A percentile compares a stretch with the other conserved stretches of the same genome.
phyloP scores from a whole-genome alignment of 306 rosid species.

The Ammopiptanthus mongolicus region DNA sequence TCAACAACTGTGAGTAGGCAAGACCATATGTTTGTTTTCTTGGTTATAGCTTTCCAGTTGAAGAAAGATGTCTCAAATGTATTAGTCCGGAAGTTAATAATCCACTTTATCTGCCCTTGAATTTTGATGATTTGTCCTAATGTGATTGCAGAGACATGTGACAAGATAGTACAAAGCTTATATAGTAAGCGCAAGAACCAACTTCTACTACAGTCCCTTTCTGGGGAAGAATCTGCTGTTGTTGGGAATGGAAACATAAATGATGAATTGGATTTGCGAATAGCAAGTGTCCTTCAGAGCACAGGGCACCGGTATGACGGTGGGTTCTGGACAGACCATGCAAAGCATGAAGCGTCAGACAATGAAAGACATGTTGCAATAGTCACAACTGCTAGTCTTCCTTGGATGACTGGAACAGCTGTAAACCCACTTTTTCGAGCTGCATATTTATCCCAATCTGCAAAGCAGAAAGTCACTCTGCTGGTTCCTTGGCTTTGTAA shows the following conservation, averaged over 20 bases:
- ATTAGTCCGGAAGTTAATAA: neutral
- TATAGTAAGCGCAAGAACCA: conserved; percentile 79
- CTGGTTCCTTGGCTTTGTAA: conserved; percentile 95
- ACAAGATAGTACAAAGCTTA: conserved; percentile 85
- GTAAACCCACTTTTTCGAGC: conserved; percentile 97
- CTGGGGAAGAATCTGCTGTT: conserved; percentile 61
- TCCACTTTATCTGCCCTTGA: neutral
- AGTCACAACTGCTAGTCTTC: conserved; percentile 98
- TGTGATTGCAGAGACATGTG: conserved; percentile 70
- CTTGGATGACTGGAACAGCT: conserved; percentile 99
- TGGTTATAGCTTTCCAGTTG: neutral
- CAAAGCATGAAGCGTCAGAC: conserved; percentile 50
- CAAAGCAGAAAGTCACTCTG: conserved; percentile 75
- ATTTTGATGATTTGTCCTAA: conserved; percentile 21
- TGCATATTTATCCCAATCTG: conserved; percentile 81
- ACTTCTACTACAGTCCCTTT: conserved; percentile 42
- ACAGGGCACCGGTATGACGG: conserved; percentile 89
- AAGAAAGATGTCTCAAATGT: neutral
- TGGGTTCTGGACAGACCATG: conserved; percentile 79
- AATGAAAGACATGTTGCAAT: conserved; percentile 85
- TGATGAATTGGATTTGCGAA: conserved; percentile 79
- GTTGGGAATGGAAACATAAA: conserved; percentile 61
- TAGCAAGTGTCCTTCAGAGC: conserved; percentile 93
- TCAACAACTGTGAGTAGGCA: neutral
- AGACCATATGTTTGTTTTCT: neutral